phyloP scores from a whole-genome alignment of 2,329 filamentous ascomycete species.

The Cryoendolithus antarcticus region DNA sequence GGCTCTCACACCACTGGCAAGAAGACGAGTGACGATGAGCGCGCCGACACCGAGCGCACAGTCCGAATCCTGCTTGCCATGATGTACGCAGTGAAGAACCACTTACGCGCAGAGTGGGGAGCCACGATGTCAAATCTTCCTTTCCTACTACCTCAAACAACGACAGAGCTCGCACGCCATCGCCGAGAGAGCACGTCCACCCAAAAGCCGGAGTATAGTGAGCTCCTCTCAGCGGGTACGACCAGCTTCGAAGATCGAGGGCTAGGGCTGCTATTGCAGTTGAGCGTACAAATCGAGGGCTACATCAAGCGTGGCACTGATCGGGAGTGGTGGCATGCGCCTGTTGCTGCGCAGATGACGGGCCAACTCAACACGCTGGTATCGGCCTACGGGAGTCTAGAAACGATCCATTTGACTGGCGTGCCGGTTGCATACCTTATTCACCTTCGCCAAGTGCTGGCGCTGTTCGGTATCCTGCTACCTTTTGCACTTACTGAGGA shows the following conservation, averaged over 20 bases:
- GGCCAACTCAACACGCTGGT: slow-evolving; percentile 45
- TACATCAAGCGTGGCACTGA: slow-evolving; percentile 47
- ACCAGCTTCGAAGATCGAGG: slow-evolving; percentile 43
- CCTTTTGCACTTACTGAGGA: slow-evolving; percentile 53
- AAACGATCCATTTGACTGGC: slow-evolving; percentile 52
- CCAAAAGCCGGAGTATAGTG: slow-evolving; percentile 22
- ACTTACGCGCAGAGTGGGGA: slow-evolving; percentile 51
- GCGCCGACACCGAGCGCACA: slow-evolving; percentile 45
- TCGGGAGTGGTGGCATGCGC: slow-evolving; percentile 47
- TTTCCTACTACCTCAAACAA: slow-evolving; percentile 10
- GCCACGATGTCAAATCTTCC: slow-evolving; percentile 24
- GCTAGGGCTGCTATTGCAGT: slow-evolving; percentile 46
- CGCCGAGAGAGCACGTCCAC: slow-evolving; percentile 18
- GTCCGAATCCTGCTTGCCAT: slow-evolving; percentile 49
- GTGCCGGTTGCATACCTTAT: slow-evolving; percentile 54
- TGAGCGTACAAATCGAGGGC: slow-evolving; percentile 47
- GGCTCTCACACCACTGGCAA: slow-evolving; percentile 26
- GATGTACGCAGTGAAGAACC: slow-evolving; percentile 52
- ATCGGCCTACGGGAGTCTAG: slow-evolving; percentile 50
- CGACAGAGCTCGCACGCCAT: slow-evolving; percentile 11
- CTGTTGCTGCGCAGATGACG: slow-evolving; percentile 46
- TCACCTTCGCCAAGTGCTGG: slow-evolving; percentile 52
- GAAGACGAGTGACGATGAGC: slow-evolving; percentile 30
- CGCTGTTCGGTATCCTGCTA: slow-evolving; percentile 46
- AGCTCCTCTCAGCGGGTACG: slow-evolving; percentile 22